Evolutionary conservation across 2,329 filamentous ascomycete genomes (phyloP).

Genomic region (Claviceps sorghi): DNA sequence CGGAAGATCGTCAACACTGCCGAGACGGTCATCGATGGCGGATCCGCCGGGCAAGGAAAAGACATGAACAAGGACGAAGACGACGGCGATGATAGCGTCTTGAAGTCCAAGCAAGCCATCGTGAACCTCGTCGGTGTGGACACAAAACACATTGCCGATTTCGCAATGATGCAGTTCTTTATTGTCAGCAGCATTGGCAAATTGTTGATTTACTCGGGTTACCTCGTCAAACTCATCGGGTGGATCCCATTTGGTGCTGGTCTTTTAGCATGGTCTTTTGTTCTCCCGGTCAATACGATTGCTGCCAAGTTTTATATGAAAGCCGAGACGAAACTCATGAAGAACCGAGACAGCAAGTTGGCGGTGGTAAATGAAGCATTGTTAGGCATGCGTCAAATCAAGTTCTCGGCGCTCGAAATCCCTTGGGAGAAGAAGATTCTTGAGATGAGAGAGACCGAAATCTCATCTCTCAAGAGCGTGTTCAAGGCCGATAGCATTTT

Average conservation of each 20-base stretch:
- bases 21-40: slow-evolving; percentile 28
- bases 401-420: slow-evolving; percentile 62
- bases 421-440: slow-evolving; percentile 60
- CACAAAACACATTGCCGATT: slow-evolving; percentile 52
- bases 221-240: slow-evolving; percentile 55
- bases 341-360: slow-evolving; percentile 59
- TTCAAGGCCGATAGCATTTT: slow-evolving; percentile 50
- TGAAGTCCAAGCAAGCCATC: slow-evolving; percentile 47
- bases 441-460: slow-evolving; percentile 48
- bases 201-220: slow-evolving; percentile 48
- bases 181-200: slow-evolving; percentile 49
- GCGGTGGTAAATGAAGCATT: slow-evolving; percentile 63
- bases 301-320: slow-evolving; percentile 49
- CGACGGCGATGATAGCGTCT: slow-evolving; percentile 35
- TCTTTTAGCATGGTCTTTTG: slow-evolving; percentile 45
- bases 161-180: slow-evolving; percentile 50
- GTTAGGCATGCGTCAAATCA: slow-evolving; percentile 70
- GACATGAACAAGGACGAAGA: slow-evolving; percentile 27
- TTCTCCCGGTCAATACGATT: slow-evolving; percentile 54
- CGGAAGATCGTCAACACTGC: slow-evolving; percentile 62
- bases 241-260: slow-evolving; percentile 56
- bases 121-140: slow-evolving; percentile 73
- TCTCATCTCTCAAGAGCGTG: slow-evolving; percentile 49
- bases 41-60: slow-evolving; percentile 15
- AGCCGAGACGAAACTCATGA: slow-evolving; percentile 59